phyloP scores from a whole-genome alignment of 1,284 basidiomycete genomes.

The Microbotryomycetes sp. region DNA sequence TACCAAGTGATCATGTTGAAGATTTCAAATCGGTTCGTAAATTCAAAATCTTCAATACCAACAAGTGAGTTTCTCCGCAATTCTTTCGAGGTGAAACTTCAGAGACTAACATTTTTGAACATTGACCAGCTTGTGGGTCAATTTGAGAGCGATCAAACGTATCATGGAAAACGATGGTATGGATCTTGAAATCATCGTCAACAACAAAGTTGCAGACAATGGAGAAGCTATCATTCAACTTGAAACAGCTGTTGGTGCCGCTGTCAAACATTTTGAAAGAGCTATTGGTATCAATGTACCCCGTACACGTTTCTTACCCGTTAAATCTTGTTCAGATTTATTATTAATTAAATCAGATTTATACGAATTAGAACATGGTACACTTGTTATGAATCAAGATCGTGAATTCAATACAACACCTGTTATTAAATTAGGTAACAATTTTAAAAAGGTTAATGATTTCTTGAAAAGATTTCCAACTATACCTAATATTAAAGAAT shows the following conservation, averaged over 20 bases:
- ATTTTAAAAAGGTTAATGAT: conserved; percentile 73
- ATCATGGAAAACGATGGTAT: conserved; percentile 82
- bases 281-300: conserved; percentile 98
- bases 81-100: too few relatives aligned
- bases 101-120: too few relatives aligned
- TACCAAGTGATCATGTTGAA: conserved; percentile 94
- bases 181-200: conserved; percentile 84
- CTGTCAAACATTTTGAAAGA: conserved; percentile 89
- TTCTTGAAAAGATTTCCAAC: conserved; percentile 98
- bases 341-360: conserved; percentile 95
- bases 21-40: conserved; percentile 85
- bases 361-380: conserved; percentile 91
- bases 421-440: conserved; percentile 68
- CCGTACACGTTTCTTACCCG: conserved; percentile 93
- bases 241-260: conserved; percentile 95
- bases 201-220: conserved; percentile 79
- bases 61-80: conserved; percentile 52
- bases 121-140: conserved; percentile 97
- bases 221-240: conserved; percentile 81
- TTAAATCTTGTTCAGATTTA: conserved; percentile 58
- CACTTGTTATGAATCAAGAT: conserved; percentile 73
- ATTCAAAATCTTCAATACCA: conserved; percentile 61
- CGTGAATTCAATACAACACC: conserved; percentile 90
- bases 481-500: conserved; percentile 76
- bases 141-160: conserved; percentile 82